Percentiles rank a stretch among this genome's conserved stretches.
Conservation (phyloP, 2,329 filamentous ascomycete species). For the Cercospora beticola region DNA sequence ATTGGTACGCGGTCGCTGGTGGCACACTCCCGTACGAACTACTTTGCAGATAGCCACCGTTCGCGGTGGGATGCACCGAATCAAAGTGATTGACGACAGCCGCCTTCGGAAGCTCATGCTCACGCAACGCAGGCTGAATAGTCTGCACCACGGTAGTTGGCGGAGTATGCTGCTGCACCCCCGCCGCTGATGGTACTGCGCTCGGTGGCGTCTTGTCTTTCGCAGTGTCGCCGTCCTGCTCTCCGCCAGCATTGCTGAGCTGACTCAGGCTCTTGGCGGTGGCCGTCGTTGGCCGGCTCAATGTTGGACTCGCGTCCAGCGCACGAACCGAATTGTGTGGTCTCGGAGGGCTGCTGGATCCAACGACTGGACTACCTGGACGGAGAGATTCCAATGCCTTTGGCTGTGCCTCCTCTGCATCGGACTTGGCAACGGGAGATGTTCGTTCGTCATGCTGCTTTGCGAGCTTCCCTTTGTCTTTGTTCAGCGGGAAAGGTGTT, state of each 20-base stretch:
- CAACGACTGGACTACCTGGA: constrained; percentile 35
- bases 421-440: constrained; percentile 22
- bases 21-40: constrained; percentile 12
- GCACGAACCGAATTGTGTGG: constrained; percentile 22
- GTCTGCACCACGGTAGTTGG: constrained; percentile 27
- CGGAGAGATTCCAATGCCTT: constrained; percentile 24
- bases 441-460: constrained; percentile 29
- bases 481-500: constrained; percentile 38
- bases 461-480: constrained; percentile 29
- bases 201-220: constrained; percentile 26
- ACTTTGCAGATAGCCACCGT: constrained; percentile 11
- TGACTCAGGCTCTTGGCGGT: constrained; percentile 37
- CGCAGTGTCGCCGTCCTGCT: constrained; percentile 15
- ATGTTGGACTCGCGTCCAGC: constrained; percentile 36
- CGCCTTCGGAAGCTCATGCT: constrained; percentile 25
- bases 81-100: constrained; percentile 27
- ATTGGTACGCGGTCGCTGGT: constrained; percentile 31
- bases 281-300: constrained; percentile 35
- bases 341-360: constrained; percentile 37
- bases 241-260: constrained; percentile 22
- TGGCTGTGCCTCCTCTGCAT: constrained; percentile 18
- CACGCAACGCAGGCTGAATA: constrained; percentile 21
- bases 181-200: constrained; percentile 17
- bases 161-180: constrained; percentile 28
- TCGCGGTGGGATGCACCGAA: constrained; percentile 14